Evolutionary conservation across 345 rosid genomes (phyloP), one percentile per base, ranked within the genome.

Genomic region (Eucalyptus tenuipes): DNA sequence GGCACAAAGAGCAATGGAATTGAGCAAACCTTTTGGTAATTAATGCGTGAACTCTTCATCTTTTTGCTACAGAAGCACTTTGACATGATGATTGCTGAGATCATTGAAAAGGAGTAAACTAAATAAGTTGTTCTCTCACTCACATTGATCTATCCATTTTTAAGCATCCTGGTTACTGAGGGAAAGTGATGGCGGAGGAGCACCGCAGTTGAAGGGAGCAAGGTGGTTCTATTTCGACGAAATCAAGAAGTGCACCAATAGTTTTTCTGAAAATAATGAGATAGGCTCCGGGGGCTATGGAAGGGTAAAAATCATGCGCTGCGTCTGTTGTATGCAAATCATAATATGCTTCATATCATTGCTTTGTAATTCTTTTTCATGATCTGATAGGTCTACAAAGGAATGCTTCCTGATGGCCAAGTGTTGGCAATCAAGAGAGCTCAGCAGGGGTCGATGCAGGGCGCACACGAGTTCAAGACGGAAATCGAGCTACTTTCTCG

Each of bases 221-320:
- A 91, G 98, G 89, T 97, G 97, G 98, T 97, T 98, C 93, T 96
- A 97, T 17, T 98, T 92, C 20, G 99, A 97, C 48, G 99, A 98
- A 90, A 98, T 98, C 82, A 96, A 92, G 92, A 97, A 92, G 89
- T 90, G 94, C 93, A 96, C 99, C 13, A 89, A 92, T 89, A 95
- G 93, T 81, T 96, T 98, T 92, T 94, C 95, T 17, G 92, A 90
- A 57, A 94, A 90, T 75, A 96, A 94, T 88, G 97, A 96, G 93
- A 91, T 98, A 45, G 99, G 99, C 33, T 95, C 92, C 66, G 99
- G 99, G 89, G 99, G 99, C 53, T 98, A 95, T 49, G 99, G 99
- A 82, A 98, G 95, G 96, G 99, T 95, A 91, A 85, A 59, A 49
- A 18, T n/a, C 37, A 27, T 7, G 49, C 16, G 29, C 42, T 49